Base-by-base conservation (phyloP, 176 grass and related monocot genomes). In the Cenchrus purpureus region DNA sequence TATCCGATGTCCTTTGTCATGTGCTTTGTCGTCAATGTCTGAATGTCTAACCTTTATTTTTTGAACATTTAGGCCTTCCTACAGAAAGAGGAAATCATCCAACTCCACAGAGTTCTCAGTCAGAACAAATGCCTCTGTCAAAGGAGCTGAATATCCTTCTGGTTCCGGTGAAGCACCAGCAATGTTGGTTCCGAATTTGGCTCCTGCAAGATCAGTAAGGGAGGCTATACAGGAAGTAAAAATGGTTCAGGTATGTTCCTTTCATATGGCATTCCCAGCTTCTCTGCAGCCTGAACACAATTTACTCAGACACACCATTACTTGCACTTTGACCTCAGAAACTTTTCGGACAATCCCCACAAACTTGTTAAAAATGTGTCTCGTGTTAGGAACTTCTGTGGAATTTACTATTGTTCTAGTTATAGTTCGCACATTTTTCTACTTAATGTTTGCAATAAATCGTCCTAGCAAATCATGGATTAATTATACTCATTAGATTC, bases 151-250 rank as follows among this genome's bases (percentile, higher is more conserved):
- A 13, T 50, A 84, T 77, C 68, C 86, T 84, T 61, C 75, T 67
- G 54, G 76, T 58, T 59, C 90, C 62, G 68, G 84, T 79, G 88
- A 87, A 73, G 90, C 89, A 66, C 91, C 90, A 43, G 92, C 91
- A 72, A 91, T 97, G 87, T 65, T 95, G 76, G 95, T 95, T 76
- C 92, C 95, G 37, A 95, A 83, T 73, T 84, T 97, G 89, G 95
- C 87, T 79, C 95, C 95, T 73, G 79, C 91, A 69, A 92, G 95
- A 44, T 91, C 95, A 8, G 89, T 97, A 40, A 89, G 90, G 82
- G 95, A 93, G 65, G 87, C 88, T 53, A 97, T 97, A 91, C 95
- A 97, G 28, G 95, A 95, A 87, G 95, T 95, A 57, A 97, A 97
- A 85, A 91, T 97, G 95, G 87, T 97, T 70, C 95, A 95, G 95